Percentiles rank a stretch among this genome's conserved stretches.
phyloP scores from a whole-genome alignment of 768 basidiomycete genomes.

The Suillus spraguei region DNA sequence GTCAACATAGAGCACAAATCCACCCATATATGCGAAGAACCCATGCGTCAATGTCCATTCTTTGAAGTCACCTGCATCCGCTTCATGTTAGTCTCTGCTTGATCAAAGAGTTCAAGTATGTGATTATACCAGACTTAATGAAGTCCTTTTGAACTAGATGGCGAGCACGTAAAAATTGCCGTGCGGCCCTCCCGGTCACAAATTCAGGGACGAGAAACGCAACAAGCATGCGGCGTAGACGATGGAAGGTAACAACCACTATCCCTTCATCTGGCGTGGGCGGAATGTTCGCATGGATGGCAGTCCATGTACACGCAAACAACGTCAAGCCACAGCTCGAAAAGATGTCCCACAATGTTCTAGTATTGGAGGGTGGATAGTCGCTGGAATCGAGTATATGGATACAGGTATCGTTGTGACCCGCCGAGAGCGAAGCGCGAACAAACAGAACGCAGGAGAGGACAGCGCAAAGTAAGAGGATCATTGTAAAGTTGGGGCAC shows the following conservation, averaged over 20 bases:
- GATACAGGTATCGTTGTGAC: not conserved
- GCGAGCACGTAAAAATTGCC: no score
- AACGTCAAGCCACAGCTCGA: not conserved
- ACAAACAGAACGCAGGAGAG: slow-evolving; percentile 35
- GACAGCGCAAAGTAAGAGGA: not conserved
- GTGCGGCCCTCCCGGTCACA: not conserved
- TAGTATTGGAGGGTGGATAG: not conserved
- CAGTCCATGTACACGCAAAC: not conserved
- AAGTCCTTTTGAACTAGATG: no score
- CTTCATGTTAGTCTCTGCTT: not conserved
- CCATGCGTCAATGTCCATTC: not conserved
- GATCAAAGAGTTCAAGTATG: not conserved
- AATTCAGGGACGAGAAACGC: not conserved
- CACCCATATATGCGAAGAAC: not conserved
- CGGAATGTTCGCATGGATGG: not conserved
- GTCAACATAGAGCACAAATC: not conserved
- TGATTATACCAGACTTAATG: no score
- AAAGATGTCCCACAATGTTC: not conserved
- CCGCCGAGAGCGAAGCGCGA: not conserved
- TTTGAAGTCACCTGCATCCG: rapidly evolving
- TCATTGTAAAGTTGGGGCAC: not conserved
- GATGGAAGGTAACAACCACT: no score
- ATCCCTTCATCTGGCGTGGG: no score
- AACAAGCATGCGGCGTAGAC: not conserved
- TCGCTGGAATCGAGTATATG: not conserved